Evolutionary conservation across 148 eudicot genomes (phyloP), one percentile per base, ranked within the genome.

Genomic region (Vaccinium darrowii): DNA sequence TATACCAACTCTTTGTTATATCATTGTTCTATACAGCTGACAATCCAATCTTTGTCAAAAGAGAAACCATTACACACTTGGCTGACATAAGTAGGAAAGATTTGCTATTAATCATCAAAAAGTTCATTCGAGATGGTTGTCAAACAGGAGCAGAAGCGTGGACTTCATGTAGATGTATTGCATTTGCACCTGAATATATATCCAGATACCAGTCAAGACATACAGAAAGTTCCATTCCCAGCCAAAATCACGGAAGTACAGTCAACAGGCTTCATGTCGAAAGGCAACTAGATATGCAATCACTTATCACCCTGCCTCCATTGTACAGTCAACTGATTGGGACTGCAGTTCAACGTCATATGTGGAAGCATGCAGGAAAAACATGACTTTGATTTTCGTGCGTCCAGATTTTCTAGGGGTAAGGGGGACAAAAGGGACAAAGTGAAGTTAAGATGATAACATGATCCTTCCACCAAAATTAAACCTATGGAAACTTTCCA

Each of bases 71-170:
- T 2, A 75, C 23, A 13, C 78, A 75, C 23, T 43, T 43, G n/a
- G 23, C 50, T 43, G 25, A 75, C 53, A 39, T 19, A 39, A 39
- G 50, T 75, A 47, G 25, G 52, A 15, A 12, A 75, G 50, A 47
- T 77, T 21, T n/a, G 27, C 80, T n/a, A 50, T 50, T 76, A 51
- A 78, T 78, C 39, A 52, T n/a, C 21, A 12, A 78, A 16, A 25
- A 51, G 60, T 39, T 51, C 62, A 51, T n/a, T 52, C 18, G 54
- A 78, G 21, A 25, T 57, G 2, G 57, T 23, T 23, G 56, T 47
- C 33, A 76, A 76, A 76, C 33, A 76, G 79, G 79, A 76, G 79
- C 25, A 23, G 73, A 67, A 67, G 36, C 16, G 27, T 67, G 73
- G 73, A 25, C 36, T 27, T 67, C 36, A 67, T 67, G 33, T n/a